Evolutionary conservation across 768 basidiomycete genomes (phyloP).

Genomic region (Baorangia bicolor): DNA sequence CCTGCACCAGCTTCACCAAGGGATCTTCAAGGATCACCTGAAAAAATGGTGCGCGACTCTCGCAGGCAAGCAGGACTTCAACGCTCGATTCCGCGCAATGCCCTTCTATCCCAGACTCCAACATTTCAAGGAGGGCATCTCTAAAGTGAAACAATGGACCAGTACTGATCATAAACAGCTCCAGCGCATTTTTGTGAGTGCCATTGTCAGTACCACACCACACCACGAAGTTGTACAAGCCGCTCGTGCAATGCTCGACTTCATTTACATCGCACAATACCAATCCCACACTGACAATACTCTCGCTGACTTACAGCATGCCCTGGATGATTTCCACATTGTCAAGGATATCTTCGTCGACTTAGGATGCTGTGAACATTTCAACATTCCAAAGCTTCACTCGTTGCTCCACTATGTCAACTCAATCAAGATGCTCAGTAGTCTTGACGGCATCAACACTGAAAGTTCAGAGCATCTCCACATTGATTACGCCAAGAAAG

Average conservation of each 20-base stretch:
- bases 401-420: background rate
- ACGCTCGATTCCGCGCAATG: background rate
- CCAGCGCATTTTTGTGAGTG: background rate
- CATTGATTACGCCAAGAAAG: background rate
- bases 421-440: background rate
- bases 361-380: background rate
- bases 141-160: background rate
- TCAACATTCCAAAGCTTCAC: background rate
- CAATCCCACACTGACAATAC: background rate
- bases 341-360: background rate
- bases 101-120: background rate
- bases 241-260: background rate
- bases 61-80: background rate
- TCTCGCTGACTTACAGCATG: background rate
- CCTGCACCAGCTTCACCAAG: background rate
- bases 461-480: background rate
- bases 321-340: background rate
- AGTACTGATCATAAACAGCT: background rate
- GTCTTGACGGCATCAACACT: background rate
- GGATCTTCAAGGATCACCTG: background rate
- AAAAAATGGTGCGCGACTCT: background rate
- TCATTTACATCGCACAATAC: background rate
- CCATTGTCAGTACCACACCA: background rate
- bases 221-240: background rate
- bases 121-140: background rate